phyloP scores from a whole-genome alignment of 306 rosid genomes.

The Rubus parviflorus region DNA sequence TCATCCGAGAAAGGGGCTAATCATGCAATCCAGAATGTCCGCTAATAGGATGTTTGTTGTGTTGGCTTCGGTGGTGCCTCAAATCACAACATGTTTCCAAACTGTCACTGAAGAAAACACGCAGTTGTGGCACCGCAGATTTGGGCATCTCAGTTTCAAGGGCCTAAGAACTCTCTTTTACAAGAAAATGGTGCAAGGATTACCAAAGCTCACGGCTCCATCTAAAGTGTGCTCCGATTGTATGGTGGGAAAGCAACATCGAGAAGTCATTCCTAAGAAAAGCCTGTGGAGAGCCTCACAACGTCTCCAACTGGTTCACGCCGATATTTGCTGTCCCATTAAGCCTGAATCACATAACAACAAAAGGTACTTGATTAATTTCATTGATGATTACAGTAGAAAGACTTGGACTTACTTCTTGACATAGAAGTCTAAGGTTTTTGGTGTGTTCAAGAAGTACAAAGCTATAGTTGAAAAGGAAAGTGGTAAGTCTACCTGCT shows the following conservation, averaged over 20 bases:
- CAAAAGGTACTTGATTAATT: not conserved
- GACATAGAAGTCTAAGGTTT: no score
- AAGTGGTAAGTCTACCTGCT: not conserved
- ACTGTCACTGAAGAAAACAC: not conserved
- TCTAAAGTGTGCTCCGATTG: not conserved
- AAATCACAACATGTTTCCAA: not conserved
- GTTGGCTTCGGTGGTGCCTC: not conserved
- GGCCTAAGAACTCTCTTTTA: not conserved
- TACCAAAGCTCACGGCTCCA: not conserved
- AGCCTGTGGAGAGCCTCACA: no score
- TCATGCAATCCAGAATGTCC: not conserved
- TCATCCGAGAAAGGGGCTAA: not conserved
- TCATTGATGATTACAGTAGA: not conserved
- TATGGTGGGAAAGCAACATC: constrained; percentile 1
- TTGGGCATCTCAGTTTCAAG: not conserved
- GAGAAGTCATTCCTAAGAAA: not conserved
- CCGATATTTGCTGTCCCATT: no score
- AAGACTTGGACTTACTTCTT: not conserved
- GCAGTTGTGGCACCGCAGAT: not conserved
- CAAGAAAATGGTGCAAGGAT: not conserved
- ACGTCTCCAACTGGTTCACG: no score
- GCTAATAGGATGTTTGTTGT: no score
- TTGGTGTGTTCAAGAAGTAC: not conserved
- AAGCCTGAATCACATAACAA: not conserved
- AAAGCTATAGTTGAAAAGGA: not conserved